Conservation (phyloP, 2,329 filamentous ascomycete genomes). For the Alternaria sp. region DNA sequence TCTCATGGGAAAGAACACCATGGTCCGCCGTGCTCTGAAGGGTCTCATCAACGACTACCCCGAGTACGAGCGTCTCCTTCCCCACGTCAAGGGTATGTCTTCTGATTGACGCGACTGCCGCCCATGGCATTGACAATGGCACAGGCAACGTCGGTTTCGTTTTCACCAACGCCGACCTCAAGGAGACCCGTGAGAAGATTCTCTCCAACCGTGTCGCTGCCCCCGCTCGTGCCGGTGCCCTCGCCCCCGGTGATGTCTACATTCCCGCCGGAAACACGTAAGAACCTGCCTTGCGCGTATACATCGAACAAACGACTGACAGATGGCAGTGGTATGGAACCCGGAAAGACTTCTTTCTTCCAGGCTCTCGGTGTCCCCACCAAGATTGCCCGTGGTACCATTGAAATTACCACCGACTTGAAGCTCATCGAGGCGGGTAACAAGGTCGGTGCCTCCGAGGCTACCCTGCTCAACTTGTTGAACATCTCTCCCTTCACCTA, state of each 20-base stretch:
- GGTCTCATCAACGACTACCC: constrained; percentile 89
- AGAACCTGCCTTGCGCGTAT: constrained; percentile 18
- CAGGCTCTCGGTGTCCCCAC: constrained; percentile 99
- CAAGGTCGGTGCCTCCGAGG: constrained; percentile 99
- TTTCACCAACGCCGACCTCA: constrained; percentile 98
- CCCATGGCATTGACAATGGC: constrained; percentile 27
- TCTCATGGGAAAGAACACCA: constrained; percentile 99
- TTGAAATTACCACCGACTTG: constrained; percentile 97
- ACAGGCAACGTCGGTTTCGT: constrained; percentile 92
- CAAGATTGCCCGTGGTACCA: constrained; percentile 99
- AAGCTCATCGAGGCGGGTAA: constrained; percentile 92
- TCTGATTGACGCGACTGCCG: constrained; percentile 3
- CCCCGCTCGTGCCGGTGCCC: constrained; percentile 95
- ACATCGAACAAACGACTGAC: constrained; percentile 25
- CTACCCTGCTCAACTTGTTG: constrained; percentile 98
- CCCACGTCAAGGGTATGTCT: constrained; percentile 79
- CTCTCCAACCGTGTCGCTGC: constrained; percentile 96
- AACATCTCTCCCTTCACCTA: constrained; percentile 88
- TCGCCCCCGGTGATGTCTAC: constrained; percentile 93
- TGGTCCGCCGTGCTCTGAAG: constrained; percentile 98
- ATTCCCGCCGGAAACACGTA: constrained; percentile 94
- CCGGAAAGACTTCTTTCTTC: constrained; percentile 99
- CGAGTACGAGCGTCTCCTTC: constrained; percentile 98
- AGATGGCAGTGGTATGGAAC: constrained; percentile 81
- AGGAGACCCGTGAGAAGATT: constrained; percentile 91